phyloP scores from a whole-genome alignment of 805 yeast species.

The Scheffersomyces lignosus region DNA sequence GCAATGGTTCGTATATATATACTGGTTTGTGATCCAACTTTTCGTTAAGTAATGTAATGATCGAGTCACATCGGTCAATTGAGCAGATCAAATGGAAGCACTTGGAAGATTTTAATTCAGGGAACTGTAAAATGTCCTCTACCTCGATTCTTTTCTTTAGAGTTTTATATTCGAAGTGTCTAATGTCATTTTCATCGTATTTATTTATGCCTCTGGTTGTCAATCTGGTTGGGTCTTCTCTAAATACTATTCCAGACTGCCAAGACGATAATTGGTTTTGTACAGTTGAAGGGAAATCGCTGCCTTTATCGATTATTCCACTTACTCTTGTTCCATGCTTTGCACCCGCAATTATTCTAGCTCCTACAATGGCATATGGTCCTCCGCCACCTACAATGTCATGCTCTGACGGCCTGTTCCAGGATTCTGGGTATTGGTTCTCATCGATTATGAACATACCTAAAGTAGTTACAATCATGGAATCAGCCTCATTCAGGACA shows the following conservation, averaged over 20 bases:
- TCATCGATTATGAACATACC: conserved; percentile 94
- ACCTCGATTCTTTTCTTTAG: conserved; percentile 61
- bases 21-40: conserved; percentile 27
- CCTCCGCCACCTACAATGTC: conserved; percentile 91
- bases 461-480: conserved; percentile 56
- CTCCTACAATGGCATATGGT: conserved; percentile 74
- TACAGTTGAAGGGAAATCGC: conserved; percentile 63
- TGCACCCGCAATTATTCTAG: conserved; percentile 52
- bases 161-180: conserved; percentile 57
- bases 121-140: conserved; percentile 48
- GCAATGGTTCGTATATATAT: conserved; percentile 84
- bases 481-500: too few relatives aligned
- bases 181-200: conserved; percentile 61
- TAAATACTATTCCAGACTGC: conserved; percentile 59
- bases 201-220: conserved; percentile 84
- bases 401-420: conserved; percentile 31
- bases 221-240: conserved; percentile 50
- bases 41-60: conserved; percentile 36
- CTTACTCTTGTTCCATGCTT: conserved; percentile 41
- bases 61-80: conserved; percentile 55
- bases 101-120: conserved; percentile 32
- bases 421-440: conserved; percentile 53
- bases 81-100: conserved; percentile 77
- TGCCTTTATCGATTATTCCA: conserved; percentile 78
- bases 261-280: conserved; percentile 51